A percentile compares a stretch with the other conserved stretches of the same genome.
phyloP scores from a whole-genome alignment of 768 basidiomycete species.

The Hygrocybe punicea region DNA sequence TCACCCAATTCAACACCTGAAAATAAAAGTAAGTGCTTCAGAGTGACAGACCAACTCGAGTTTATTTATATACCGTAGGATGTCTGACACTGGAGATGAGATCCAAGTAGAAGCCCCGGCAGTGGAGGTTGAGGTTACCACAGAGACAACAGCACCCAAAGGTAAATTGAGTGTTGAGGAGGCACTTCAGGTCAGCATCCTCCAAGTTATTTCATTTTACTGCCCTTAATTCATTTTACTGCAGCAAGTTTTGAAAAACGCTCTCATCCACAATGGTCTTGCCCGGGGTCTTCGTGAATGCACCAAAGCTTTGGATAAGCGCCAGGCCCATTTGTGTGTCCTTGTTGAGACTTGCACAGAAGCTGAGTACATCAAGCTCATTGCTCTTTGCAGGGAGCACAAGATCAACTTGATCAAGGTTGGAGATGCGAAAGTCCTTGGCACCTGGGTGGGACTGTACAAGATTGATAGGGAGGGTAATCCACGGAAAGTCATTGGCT shows the following conservation, averaged over 20 bases:
- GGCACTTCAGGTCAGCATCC: conserved; percentile 68
- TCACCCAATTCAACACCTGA: conserved; percentile 39
- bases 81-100: conserved; percentile 99
- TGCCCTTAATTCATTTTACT: conserved; percentile 13
- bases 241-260: conserved; percentile 98
- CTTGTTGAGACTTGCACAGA: conserved; percentile 99
- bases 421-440: conserved; percentile 95
- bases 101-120: conserved; percentile 69
- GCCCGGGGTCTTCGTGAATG: conserved; percentile 96
- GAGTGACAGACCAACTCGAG: neutral
- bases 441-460: conserved; percentile 98
- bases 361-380: conserved; percentile 99
- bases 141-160: conserved; percentile 81
- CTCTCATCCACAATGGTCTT: conserved; percentile 96
- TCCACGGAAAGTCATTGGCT: conserved; percentile 91
- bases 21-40: conserved; percentile 38
- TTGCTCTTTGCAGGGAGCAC: conserved; percentile 98
- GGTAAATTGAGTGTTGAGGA: conserved; percentile 96
- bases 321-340: conserved; percentile 97
- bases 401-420: conserved; percentile 99
- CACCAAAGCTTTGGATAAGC: conserved; percentile 97
- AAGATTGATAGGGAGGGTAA: conserved; percentile 99
- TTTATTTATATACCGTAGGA: conserved; percentile 41
- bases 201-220: neutral
- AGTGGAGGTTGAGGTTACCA: conserved; percentile 70